A percentile compares a stretch with the other conserved stretches of the same genome.
These are phyloP conservation scores for Aechmea fasciata DNA, from an alignment of 176 grass and related monocot genomes.

Conservation along the genomic window DNA sequence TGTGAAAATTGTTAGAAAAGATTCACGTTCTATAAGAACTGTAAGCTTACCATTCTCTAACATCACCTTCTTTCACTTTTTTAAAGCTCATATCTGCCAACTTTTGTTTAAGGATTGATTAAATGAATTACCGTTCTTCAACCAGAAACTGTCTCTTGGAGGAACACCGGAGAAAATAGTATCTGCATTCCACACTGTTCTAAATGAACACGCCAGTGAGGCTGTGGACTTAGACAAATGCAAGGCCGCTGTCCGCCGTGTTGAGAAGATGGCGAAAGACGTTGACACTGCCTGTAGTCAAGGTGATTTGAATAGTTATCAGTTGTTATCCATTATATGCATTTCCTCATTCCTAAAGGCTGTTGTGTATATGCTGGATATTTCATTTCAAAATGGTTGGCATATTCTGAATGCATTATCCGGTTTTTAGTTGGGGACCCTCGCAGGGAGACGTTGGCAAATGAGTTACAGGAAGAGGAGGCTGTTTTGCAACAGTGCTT, in stretches of 20 bases:
- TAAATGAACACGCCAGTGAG: conserved; percentile 46
- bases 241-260: conserved; percentile 41
- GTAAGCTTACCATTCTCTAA: conserved; percentile 36
- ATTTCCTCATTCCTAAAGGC: not conserved
- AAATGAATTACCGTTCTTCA: conserved; percentile 7
- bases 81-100: not conserved
- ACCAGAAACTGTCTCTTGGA: conserved; percentile 80
- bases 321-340: not conserved
- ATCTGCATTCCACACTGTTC: conserved; percentile 69
- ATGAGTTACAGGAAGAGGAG: conserved; percentile 63
- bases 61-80: conserved; percentile 2
- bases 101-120: conserved; percentile 21
- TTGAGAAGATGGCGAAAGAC: conserved; percentile 81
- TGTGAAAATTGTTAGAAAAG: conserved; percentile 71
- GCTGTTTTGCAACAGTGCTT: conserved; percentile 58
- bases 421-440: conserved; percentile 53
- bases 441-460: conserved; percentile 47
- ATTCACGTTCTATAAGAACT: conserved; percentile 73
- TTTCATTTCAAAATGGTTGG: not conserved
- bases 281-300: conserved; percentile 50
- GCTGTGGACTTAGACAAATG: conserved; percentile 69
- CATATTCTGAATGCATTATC: conserved; percentile 31
- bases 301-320: conserved; percentile 36
- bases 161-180: conserved; percentile 79
- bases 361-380: conserved; percentile 6